These are phyloP conservation scores for Podila verticillata DNA, from an alignment of 192 early-diverging fungal genomes.

Conservation along the genomic window DNA sequence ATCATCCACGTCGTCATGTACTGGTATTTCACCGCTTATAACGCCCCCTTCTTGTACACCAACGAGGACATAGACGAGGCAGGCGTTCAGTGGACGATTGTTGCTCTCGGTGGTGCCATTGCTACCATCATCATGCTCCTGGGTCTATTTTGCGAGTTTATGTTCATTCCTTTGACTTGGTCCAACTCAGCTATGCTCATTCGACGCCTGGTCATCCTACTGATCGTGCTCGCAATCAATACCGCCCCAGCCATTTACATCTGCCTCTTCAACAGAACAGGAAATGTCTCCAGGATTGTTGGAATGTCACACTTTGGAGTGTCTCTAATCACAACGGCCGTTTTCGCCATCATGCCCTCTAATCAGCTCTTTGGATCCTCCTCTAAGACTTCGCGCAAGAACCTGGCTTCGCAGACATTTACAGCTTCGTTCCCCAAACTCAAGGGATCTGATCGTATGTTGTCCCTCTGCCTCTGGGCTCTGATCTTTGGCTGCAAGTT, in stretches of 20 bases:
- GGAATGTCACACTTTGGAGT: conserved; percentile 70
- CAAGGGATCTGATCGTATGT: conserved; percentile 64
- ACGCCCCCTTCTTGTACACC: conserved; percentile 69
- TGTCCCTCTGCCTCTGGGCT: conserved; percentile 75
- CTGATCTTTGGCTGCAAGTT: conserved; percentile 77
- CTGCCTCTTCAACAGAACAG: conserved; percentile 49
- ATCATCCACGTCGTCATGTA: conserved; percentile 78
- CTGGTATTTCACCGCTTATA: conserved; percentile 79
- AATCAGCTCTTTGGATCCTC: conserved; percentile 55
- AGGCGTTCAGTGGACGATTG: conserved; percentile 66
- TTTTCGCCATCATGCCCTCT: conserved; percentile 70
- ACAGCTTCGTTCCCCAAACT: conserved; percentile 76
- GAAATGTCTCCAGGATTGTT: conserved; percentile 61
- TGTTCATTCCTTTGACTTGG: conserved; percentile 68
- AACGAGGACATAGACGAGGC: not conserved
- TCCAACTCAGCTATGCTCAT: conserved; percentile 58
- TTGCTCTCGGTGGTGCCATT: conserved; percentile 69
- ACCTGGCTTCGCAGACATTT: conserved; percentile 59
- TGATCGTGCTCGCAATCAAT: conserved; percentile 67
- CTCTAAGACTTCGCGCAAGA: conserved; percentile 23
- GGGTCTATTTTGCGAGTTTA: conserved; percentile 69
- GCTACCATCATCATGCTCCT: conserved; percentile 70
- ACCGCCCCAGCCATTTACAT: conserved; percentile 67
- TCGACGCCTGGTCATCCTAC: conserved; percentile 58
- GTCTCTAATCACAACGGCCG: conserved; percentile 67